phyloP scores from a whole-genome alignment of 441 rosid genomes.

The Flueggea neowawraea region DNA sequence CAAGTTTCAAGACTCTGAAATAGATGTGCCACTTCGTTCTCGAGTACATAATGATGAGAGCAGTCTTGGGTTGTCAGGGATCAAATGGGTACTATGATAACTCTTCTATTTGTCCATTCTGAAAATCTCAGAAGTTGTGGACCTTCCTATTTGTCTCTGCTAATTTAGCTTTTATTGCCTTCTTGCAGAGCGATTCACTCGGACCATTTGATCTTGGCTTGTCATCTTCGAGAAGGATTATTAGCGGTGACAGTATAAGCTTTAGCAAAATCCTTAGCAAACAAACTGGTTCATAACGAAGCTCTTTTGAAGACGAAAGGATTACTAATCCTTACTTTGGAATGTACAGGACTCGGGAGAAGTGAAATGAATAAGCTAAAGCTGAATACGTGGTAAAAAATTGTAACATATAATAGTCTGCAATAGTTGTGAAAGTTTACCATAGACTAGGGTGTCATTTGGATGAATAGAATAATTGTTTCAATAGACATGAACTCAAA shows the following conservation, averaged over 20 bases:
- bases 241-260: constrained; percentile 40
- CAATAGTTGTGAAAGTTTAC: too few relatives aligned
- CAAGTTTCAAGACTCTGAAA: constrained; percentile 37
- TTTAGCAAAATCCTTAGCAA: constrained; percentile 25
- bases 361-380: background rate
- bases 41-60: constrained; percentile 51
- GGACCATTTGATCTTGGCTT: constrained; percentile 87
- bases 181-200: constrained; percentile 65
- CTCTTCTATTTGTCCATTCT: too few relatives aligned
- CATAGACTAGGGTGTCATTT: too few relatives aligned
- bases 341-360: background rate
- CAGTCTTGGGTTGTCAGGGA: constrained; percentile 84
- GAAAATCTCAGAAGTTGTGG: too few relatives aligned
- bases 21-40: constrained; percentile 37
- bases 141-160: too few relatives aligned
- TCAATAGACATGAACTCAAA: too few relatives aligned
- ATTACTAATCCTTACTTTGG: constrained; percentile 5
- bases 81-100: constrained; percentile 63
- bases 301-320: background rate
- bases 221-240: constrained; percentile 55
- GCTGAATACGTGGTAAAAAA: too few relatives aligned
- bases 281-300: background rate
- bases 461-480: too few relatives aligned
- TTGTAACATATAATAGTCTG: too few relatives aligned
- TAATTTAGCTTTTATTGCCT: background rate